Evolutionary conservation across 1,284 basidiomycete genomes (phyloP), one percentile per base, ranked within the genome.

Genomic region (Cystobasidium pallidum): DNA sequence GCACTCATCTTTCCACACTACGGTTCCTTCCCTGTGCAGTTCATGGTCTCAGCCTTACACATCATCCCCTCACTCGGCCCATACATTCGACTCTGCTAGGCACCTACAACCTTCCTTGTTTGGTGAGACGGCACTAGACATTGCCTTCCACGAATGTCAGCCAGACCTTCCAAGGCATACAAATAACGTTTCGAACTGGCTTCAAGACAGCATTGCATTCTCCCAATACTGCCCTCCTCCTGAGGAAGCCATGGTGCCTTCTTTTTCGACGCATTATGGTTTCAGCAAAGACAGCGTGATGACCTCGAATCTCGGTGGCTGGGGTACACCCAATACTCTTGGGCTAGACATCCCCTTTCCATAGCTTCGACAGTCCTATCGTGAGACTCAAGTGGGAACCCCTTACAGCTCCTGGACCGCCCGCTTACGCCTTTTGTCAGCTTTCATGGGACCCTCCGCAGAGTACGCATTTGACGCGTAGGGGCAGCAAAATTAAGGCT

Each of bases 361-460:
- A 10, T 34, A 43, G 2, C 58, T 43, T n/a, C n/a, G n/a, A n/a
- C 32, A 58, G 21, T 19, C 11, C 57, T 17, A n/a, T 21, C 13
- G 57, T 15, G 17, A 58, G 6, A 24, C 34, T 1, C 24, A 17
- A 34, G 32, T 34, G 3, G 26, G 17, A 36, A 15, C 45, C 39
- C 58, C 3, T 21, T 61, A 30, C 39, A 61, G n/a, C 58, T 61
- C 3, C 39, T 61, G 8, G 58, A 39, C 3, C 36, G 41, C 8
- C 58, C 58, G 3, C 26, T 45, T 6, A 61, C 58, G 17, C 58
- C 58, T 61, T 61, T 61, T 36, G 13, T 39, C 24, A 34, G 30
- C 32, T 43, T n/a, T 61, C 19, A 39, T 24, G 7, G 19, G 41
- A 6, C 41, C 58, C 21, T 24, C 58, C 26, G 21, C 58, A 28